Percentiles rank a stretch among this genome's conserved stretches.
Conservation (phyloP, 257 asterid genomes). For the Euphrasia confusa region DNA sequence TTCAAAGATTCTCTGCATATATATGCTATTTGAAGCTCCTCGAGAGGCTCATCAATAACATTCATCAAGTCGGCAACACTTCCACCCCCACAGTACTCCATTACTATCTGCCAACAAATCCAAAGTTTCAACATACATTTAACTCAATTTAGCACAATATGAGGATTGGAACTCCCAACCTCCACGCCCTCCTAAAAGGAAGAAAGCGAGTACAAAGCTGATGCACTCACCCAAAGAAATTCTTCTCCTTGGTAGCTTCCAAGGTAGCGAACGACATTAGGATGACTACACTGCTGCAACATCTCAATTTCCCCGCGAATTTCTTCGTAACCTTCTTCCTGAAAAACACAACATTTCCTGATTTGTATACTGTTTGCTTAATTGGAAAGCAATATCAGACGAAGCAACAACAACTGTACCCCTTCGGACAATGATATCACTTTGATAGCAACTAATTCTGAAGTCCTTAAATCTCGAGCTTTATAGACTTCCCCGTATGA, state of each 20-base stretch:
- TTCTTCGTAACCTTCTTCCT: conserved; percentile 99
- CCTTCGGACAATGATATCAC: conserved; percentile 95
- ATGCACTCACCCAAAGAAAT: conserved; percentile 78
- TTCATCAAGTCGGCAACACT: conserved; percentile 98
- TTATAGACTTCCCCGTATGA: conserved; percentile 94
- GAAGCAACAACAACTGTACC: conserved; percentile 40
- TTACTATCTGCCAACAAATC: conserved; percentile 75
- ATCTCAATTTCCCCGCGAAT: conserved; percentile 98
- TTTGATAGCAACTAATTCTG: conserved; percentile 96
- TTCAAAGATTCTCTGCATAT: conserved; percentile 91
- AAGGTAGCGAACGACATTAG: conserved; percentile 97
- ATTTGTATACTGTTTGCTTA: conserved; percentile 2
- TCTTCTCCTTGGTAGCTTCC: conserved; percentile 99
- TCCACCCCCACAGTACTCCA: conserved; percentile 99
- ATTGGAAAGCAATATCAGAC: conserved; percentile 10
- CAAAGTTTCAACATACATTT: conserved; percentile 21
- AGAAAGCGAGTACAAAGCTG: conserved; percentile 6
- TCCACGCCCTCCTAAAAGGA: conserved; percentile 8
- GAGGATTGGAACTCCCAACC: conserved; percentile 10
- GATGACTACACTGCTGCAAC: conserved; percentile 99
- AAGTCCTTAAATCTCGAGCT: conserved; percentile 89
- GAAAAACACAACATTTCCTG: conserved; percentile 23
- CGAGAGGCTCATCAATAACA: conserved; percentile 80
- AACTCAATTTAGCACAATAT: conserved; percentile 7
- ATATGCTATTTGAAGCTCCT: conserved; percentile 87